Conservation (phyloP, 345 rosid species). For the Linum trigynum region DNA sequence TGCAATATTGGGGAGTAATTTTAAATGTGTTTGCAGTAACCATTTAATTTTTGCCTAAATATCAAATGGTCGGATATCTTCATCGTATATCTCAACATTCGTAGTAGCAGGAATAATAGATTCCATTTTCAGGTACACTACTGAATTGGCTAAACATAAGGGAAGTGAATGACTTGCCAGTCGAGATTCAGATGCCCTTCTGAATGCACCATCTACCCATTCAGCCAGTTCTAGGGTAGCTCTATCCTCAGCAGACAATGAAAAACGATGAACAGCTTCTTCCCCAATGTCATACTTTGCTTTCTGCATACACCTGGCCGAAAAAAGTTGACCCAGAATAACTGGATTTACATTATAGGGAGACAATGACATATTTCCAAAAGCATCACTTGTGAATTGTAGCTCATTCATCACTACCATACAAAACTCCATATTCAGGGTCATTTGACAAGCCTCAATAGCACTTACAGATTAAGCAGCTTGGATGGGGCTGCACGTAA, state of each 20-base stretch:
- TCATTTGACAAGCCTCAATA: neutral
- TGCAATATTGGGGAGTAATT: neutral
- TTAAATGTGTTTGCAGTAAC: neutral
- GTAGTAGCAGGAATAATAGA: neutral
- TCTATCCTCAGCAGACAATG: slow-evolving; percentile 89
- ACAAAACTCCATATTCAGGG: neutral
- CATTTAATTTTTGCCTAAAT: neutral
- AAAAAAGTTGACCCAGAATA: slow-evolving; percentile 15
- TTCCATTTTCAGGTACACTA: neutral
- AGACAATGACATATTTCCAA: neutral
- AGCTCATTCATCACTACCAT: neutral
- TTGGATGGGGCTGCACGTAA: slow-evolving; percentile 88
- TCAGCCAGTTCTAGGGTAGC: slow-evolving; percentile 95
- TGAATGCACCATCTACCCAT: slow-evolving; percentile 83
- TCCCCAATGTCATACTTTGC: slow-evolving; percentile 92
- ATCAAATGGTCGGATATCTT: neutral
- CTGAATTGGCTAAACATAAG: neutral
- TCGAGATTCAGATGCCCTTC: slow-evolving; percentile 48
- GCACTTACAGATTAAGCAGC: slow-evolving; percentile 80
- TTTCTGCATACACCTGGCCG: slow-evolving; percentile 85
- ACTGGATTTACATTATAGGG: neutral
- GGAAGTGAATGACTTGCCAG: slow-evolving; percentile 13
- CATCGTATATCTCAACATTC: neutral
- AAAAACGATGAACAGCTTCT: slow-evolving; percentile 86
- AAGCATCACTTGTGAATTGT: neutral